These are phyloP conservation scores for Steccherinum ochraceum DNA, from an alignment of 768 basidiomycete species.

Conservation along the genomic window DNA sequence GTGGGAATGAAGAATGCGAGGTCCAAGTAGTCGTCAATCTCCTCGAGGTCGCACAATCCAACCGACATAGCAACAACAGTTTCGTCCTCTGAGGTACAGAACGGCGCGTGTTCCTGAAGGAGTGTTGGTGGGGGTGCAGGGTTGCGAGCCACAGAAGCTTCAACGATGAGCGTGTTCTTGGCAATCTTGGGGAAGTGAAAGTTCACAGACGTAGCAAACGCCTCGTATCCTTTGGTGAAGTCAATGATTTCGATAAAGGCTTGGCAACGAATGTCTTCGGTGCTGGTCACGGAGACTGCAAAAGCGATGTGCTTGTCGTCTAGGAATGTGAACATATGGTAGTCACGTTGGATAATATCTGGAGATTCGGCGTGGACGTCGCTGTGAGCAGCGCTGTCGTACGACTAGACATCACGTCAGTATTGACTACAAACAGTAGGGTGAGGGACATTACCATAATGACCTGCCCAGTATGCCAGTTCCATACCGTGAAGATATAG, in stretches of 20 bases:
- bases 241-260: neutral
- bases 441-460: neutral
- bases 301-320: neutral
- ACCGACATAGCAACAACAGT: no score
- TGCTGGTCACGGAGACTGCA: neutral
- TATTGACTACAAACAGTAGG: neutral
- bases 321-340: neutral
- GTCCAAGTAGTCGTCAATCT: neutral
- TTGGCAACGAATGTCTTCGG: neutral
- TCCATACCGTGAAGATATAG: neutral
- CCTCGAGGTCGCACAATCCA: no score
- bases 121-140: neutral
- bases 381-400: neutral
- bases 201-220: neutral
- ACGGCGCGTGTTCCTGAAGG: neutral
- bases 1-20: neutral
- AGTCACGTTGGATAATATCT: neutral
- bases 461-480: neutral
- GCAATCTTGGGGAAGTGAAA: neutral
- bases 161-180: neutral
- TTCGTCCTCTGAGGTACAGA: neutral
- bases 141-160: neutral
- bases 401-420: neutral
- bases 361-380: neutral
- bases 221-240: neutral